Evolutionary conservation across 2,329 filamentous ascomycete genomes (phyloP), one percentile per base, ranked within the genome.

Genomic region (Fusarium sp.): DNA sequence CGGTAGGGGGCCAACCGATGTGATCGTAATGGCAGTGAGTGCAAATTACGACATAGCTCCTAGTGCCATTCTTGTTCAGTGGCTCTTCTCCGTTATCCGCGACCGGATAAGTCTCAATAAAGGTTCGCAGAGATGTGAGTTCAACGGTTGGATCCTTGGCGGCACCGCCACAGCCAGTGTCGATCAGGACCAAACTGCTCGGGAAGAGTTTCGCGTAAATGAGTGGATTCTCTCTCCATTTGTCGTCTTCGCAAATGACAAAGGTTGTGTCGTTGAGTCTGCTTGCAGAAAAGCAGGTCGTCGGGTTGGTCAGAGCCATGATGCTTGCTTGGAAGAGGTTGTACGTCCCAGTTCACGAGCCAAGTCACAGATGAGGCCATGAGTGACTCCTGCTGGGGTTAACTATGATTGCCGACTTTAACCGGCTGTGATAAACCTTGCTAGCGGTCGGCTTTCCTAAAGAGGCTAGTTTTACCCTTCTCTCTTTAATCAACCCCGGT

Each of bases 11-110:
- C 78, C 27, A 52, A 78, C 77, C 77, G 6, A 83, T 83, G 57
- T 83, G 81, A 58, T 87, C 85, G 70, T 83, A 87, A 67, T 87
- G 85, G 71, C 86, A 87, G 71, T 87, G 85, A 1, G 83, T 83
- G 71, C 82, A 83, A 54, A 87, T 81, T 18, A 87, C 81, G 9
- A 83, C 71, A 69, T 87, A 87, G 63, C 56, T 34, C 64, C 78
- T 82, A 10, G 52, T 42, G 1, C 78, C 79, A 5, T 64, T 65
- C 4, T 80, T 79, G 57, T 87, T 87, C 6, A 87, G 75, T 8
- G 81, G 80, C 59, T 72, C 57, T 52, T 79, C 69, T 42, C 74
- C 60, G 64, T 85, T 84, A 29, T 74, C 77, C 8, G 77, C 24
- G 4, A 86, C 66, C 3, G 85, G 81, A 45, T 69, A 81, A 4